A percentile compares a stretch with the other conserved stretches of the same genome.
Conservation (phyloP, 169 alveolate genomes). For the Plasmodium coatneyi region DNA sequence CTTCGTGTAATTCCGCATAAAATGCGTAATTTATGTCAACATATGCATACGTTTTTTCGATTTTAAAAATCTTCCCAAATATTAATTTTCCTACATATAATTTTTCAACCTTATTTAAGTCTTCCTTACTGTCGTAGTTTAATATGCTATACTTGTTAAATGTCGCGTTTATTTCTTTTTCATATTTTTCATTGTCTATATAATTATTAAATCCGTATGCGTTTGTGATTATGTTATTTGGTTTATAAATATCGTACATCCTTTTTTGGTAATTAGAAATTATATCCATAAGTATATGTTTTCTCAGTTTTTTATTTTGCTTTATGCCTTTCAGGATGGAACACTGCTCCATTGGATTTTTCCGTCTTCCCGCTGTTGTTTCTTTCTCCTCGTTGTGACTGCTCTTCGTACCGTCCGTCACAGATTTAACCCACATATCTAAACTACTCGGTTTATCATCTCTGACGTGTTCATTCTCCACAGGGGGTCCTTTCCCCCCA, state of each 20-base stretch:
- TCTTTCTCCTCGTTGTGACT: neutral
- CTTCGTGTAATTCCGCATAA: constrained; percentile 69
- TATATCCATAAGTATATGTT: constrained; percentile 28
- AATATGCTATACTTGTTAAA: constrained; percentile 66
- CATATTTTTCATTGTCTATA: constrained; percentile 65
- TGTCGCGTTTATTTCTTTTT: constrained; percentile 42
- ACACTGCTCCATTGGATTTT: neutral
- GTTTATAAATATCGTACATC: constrained; percentile 74
- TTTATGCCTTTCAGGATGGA: constrained; percentile 15
- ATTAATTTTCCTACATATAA: constrained; percentile 75
- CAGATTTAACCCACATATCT: neutral
- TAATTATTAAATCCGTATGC: constrained; percentile 63
- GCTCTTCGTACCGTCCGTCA: neutral
- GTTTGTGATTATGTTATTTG: constrained; percentile 43
- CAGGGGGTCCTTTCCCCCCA: neutral
- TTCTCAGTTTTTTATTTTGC: constrained; percentile 19
- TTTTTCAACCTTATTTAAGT: constrained; percentile 34
- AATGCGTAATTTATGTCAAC: constrained; percentile 65
- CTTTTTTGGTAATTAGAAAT: constrained; percentile 29
- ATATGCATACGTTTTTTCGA: constrained; percentile 68
- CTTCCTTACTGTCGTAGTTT: constrained; percentile 71
- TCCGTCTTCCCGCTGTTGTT: neutral
- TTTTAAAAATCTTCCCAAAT: constrained; percentile 66
- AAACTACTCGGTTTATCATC: neutral
- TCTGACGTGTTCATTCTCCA: neutral